Evolutionary conservation across 148 eudicot species (phyloP), one percentile per base, ranked within the genome.

Genomic region (Simmondsia chinensis): DNA sequence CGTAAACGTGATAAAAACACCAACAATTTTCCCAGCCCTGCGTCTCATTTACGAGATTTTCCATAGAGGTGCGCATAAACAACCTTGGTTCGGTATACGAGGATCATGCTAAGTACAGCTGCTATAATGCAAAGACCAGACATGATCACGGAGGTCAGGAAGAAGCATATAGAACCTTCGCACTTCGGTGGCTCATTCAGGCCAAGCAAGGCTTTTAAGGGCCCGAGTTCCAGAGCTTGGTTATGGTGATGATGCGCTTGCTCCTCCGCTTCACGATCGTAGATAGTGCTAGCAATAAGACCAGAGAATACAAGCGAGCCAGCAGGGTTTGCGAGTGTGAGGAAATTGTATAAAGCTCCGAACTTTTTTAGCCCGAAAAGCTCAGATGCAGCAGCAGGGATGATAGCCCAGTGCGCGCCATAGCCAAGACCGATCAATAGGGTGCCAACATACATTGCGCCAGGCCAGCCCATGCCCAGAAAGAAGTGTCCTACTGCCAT

Each of bases 381-480:
- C 65, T 93, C 99, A 0, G 99, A 93, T 11, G 87, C 89, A 19
- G 96, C 63, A 39, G 99, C 96, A 0, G 99, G 99, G 22, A 75
- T 83, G 22, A 93, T 80, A 3, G 99, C 87, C 96, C 99, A 93
- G 57, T 93, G 96, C 11, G 96, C 94, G 10, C 99, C 99, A 56
- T 82, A 93, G 12, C 99, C 96, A 27, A 93, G 99, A 25, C 99
- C 99, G 3, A 80, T 84, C 52, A 93, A 54, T 32, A 86, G 63
- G 5, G 99, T 93, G 20, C 88, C 87, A n/a, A 77, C 9, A 36
- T 85, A 77, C 88, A 91, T 91, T 43, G 70, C 78, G 9, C 88
- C 95, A 0, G 93, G 80, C 88, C 79, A 79, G 31, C 80, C 97
- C 94, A 85, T 74, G 17, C 83, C 97, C 28, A 84, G 64, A 60